Base-by-base conservation (phyloP, 2,329 filamentous ascomycete species). In the Xylaria sp. region DNA sequence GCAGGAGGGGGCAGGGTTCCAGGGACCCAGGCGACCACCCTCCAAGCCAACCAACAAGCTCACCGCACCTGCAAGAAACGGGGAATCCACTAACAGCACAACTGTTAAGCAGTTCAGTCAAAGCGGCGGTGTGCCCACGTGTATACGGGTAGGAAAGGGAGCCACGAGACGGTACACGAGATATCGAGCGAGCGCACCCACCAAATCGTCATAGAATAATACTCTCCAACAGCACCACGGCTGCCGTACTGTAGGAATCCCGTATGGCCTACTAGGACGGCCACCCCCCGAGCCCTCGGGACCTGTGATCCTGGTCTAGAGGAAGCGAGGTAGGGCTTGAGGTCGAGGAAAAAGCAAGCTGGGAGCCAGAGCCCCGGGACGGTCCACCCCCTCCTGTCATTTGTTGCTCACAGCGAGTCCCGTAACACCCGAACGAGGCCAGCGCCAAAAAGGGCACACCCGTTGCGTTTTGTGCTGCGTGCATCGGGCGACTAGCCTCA, bases 61-160 rank as follows among this genome's bases (percentile, higher is more conserved):
- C 71, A 76, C 73, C 74, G 69, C 72, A 75, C 72, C 72, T 68
- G 69, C 63, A 65, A 69, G 50, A 52, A 51, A 58, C 48, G 56
- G 48, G 52, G 52, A 68, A 55, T 51, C 62, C 69, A 69, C 63
- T 66, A 51, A 63, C 69, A 65, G 41, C 55, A 66, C 58, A 58
- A 66, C 61, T 64, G 59, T 66, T 52, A 46, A 64, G 65, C 67
- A 59, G 65, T 61, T 61, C 58, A 68, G 69, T 68, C 68, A 72
- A 76, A 77, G 76, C 76, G 69, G 76, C 76, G 76, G 76, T 78
- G 75, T 78, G 74, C 54, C 69, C 55, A 57, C 37, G 37, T 44
- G 39, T 41, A 25, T 23, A 28, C 39, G 39, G 25, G 63, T 56
- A 67, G 58, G 23, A 56, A 72, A 72, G 71, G 70, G 73, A 70